Conservation (phyloP, 2,329 filamentous ascomycete species). For the Boeremia exigua region DNA sequence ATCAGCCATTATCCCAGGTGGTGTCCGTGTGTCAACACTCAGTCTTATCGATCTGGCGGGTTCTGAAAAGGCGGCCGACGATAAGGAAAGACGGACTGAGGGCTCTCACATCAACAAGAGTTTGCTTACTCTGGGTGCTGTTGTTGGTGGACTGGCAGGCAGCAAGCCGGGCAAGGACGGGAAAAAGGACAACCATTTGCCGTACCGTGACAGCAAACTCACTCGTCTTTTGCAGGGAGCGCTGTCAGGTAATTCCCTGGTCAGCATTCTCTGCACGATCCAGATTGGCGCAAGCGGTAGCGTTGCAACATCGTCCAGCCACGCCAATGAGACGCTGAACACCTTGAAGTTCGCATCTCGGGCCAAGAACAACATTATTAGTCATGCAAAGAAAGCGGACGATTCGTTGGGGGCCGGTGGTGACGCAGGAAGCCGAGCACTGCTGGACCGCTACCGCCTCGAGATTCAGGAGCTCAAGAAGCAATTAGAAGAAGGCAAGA, state of each 20-base stretch:
- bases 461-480: constrained; percentile 83
- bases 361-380: constrained; percentile 97
- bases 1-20: constrained; percentile 67
- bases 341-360: constrained; percentile 96
- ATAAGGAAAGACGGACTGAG: constrained; percentile 90
- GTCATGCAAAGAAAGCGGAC: constrained; percentile 92
- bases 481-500: constrained; percentile 79
- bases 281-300: constrained; percentile 82
- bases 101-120: constrained; percentile 99
- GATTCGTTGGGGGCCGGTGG: constrained; percentile 79
- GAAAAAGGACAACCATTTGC: constrained; percentile 88
- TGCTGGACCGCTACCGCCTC: constrained; percentile 91
- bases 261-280: constrained; percentile 97
- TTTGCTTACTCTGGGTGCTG: constrained; percentile 89
- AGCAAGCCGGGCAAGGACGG: constrained; percentile 79
- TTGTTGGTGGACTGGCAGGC: constrained; percentile 90
- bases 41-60: constrained; percentile 96
- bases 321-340: constrained; percentile 89
- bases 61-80: constrained; percentile 93
- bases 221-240: constrained; percentile 91
- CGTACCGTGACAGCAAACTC: constrained; percentile 96
- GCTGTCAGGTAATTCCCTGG: constrained; percentile 88
- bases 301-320: constrained; percentile 71
- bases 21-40: constrained; percentile 91
- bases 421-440: constrained; percentile 82